Base-by-base conservation (phyloP, 495 filamentous ascomycete species). In the Penicillium verhagenii region DNA sequence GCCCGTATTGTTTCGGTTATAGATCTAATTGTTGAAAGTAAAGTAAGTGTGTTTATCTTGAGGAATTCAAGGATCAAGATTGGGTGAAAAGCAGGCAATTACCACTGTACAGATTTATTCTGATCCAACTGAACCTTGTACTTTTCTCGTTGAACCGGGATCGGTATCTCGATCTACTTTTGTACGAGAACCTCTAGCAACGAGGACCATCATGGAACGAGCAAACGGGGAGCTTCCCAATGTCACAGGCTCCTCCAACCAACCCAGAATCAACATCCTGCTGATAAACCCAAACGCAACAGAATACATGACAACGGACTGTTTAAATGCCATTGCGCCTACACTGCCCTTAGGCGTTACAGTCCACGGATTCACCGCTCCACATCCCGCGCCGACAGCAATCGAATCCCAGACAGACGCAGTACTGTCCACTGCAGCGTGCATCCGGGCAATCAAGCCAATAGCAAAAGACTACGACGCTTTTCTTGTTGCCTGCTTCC, bases 361-460 rank as follows among this genome's bases (percentile, higher is more conserved):
- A 21, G 50, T 52, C 18, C 50, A 52, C 14, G 50, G 47, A 9
- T 50, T 50, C 14, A 50, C 47, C 11, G 47, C 47, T 26, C 47
- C 47, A 38, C 14, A 50, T 9, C 47, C 31, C 9, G 47, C 19
- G 3, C 47, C 47, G 4, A 25, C 33, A 14, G 47, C 47, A 38
- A 50, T 50, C 47, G 47, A 50, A 39, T 38, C 31, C n/a, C 47
- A 50, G 25, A 40, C 35, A 18, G 47, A 50, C 11, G 47, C 47
- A 6, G 33, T 50, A 16, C 33, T 50, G 2, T 50, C 47, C 21
- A 40, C 47, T 3, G 47, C 19, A 24, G 47, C 14, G 13, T 50
- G 47, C 6, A 50, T 50, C 21, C 39, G 35, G 35, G 29, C 47
- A 24, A 38, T 50, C 16, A 26, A 21, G 13, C 33, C 33, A 9